Evolutionary conservation across 768 basidiomycete genomes (phyloP).

Genomic region (Russula foetens): DNA sequence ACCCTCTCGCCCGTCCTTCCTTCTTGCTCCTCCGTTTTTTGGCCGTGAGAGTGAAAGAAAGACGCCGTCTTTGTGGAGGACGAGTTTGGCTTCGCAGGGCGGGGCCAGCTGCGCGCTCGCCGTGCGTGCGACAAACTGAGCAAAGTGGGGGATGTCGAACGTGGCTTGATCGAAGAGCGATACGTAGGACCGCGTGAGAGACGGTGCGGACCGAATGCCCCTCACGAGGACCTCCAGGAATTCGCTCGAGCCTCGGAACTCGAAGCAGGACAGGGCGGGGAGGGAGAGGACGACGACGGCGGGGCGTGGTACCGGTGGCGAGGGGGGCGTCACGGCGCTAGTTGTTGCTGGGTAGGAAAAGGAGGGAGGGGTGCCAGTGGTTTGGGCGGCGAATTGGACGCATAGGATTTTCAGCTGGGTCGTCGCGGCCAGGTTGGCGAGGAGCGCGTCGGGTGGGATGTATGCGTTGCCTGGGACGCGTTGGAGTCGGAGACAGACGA

Average conservation of each 20-base stretch:
- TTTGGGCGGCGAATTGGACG: neutral
- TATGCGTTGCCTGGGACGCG: neutral
- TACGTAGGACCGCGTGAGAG: neutral
- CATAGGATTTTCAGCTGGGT: neutral
- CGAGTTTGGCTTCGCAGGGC: neutral
- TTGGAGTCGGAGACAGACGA: neutral
- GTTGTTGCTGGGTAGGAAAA: neutral
- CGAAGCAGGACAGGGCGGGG: neutral
- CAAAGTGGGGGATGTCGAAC: neutral
- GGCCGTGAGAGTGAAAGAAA: neutral
- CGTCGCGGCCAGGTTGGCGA: neutral
- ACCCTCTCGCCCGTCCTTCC: neutral
- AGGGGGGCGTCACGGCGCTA: neutral
- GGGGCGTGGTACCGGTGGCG: neutral
- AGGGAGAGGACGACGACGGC: neutral
- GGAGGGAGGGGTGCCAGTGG: neutral
- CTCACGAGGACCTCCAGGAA: neutral
- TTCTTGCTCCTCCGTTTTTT: no score
- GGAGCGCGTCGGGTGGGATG: neutral
- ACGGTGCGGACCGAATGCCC: neutral
- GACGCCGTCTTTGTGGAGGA: neutral
- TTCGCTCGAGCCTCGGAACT: neutral
- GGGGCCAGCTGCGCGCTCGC: neutral
- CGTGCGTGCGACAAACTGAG: neutral
- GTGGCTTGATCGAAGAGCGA: neutral